Evolutionary conservation across 73 alveolate species (phyloP).

Genomic region (Paramecium sexaurelia): DNA sequence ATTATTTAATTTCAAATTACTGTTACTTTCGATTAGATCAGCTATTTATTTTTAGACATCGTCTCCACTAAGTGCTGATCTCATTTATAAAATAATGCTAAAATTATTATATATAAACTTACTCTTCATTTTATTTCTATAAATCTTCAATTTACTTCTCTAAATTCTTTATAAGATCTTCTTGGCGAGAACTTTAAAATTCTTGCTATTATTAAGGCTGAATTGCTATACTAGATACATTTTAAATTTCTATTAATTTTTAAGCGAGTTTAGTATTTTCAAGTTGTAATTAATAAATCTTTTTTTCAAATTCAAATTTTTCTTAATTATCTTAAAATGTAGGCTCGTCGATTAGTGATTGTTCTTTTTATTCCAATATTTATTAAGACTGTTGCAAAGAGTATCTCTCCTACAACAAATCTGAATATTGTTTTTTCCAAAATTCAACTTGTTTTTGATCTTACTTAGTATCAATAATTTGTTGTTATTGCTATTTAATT

Average conservation of each 20-base stretch:
- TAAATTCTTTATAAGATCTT: not conserved
- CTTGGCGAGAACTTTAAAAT: not conserved
- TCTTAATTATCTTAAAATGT: not conserved
- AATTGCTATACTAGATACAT: not conserved
- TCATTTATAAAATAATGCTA: not conserved
- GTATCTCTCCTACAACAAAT: not conserved
- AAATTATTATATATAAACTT: not conserved
- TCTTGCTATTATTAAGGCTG: not conserved
- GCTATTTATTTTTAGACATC: not conserved
- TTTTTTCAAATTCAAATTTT: not conserved
- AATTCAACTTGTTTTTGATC: not conserved
- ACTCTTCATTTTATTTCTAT: not conserved
- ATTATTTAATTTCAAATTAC: not conserved
- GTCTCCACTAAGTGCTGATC: not conserved
- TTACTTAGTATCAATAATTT: not conserved
- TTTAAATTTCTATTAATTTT: not conserved
- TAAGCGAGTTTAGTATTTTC: not conserved
- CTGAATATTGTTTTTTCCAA: not conserved
- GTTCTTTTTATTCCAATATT: not conserved
- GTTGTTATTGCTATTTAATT: not conserved
- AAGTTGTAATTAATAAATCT: not conserved
- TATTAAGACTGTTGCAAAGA: not conserved
- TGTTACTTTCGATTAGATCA: not conserved
- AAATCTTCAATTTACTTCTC: not conserved
- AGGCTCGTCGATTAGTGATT: not conserved